Evolutionary conservation across 257 asterid genomes (phyloP).

Genomic region (Scutellaria galericulata): DNA sequence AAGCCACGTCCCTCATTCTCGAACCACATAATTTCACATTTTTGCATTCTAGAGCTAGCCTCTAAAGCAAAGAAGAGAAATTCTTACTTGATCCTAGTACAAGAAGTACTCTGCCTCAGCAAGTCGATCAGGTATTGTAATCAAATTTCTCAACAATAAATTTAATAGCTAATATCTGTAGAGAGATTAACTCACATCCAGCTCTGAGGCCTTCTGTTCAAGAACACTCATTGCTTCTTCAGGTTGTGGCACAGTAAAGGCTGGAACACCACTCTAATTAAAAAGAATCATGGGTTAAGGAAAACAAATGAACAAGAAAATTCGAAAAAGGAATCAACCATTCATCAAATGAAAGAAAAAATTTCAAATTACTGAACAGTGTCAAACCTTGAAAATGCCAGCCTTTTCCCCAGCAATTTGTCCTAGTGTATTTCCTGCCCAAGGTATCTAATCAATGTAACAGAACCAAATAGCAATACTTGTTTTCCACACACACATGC

Average conservation of each 20-base stretch:
- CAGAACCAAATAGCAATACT: constrained; percentile 19
- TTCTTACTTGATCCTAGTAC: constrained; percentile 9
- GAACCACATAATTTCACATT: background rate
- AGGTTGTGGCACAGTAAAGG: constrained; percentile 73
- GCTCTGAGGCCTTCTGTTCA: constrained; percentile 60
- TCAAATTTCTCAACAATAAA: constrained; percentile 24
- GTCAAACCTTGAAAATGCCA: constrained; percentile 89
- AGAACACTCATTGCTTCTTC: constrained; percentile 76
- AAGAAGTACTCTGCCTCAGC: constrained; percentile 22
- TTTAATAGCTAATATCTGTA: background rate
- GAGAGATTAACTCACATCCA: constrained; percentile 54
- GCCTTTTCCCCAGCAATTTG: constrained; percentile 98
- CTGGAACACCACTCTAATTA: constrained; percentile 60
- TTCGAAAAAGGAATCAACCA: constrained; percentile 5
- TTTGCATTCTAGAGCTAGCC: constrained; percentile 20
- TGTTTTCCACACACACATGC: constrained; percentile 19
- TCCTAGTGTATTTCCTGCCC: constrained; percentile 92
- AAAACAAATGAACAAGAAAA: constrained; percentile 18
- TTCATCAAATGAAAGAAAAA: constrained; percentile 12
- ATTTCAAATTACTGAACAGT: constrained; percentile 23
- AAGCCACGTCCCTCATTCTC: constrained; percentile 18
- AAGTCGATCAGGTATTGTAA: constrained; percentile 7
- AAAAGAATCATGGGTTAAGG: constrained; percentile 23
- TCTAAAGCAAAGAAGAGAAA: constrained; percentile 19
- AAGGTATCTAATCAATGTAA: constrained; percentile 29